Evolutionary conservation across 306 rosid species (phyloP).

Genomic region (Malus orientalis): DNA sequence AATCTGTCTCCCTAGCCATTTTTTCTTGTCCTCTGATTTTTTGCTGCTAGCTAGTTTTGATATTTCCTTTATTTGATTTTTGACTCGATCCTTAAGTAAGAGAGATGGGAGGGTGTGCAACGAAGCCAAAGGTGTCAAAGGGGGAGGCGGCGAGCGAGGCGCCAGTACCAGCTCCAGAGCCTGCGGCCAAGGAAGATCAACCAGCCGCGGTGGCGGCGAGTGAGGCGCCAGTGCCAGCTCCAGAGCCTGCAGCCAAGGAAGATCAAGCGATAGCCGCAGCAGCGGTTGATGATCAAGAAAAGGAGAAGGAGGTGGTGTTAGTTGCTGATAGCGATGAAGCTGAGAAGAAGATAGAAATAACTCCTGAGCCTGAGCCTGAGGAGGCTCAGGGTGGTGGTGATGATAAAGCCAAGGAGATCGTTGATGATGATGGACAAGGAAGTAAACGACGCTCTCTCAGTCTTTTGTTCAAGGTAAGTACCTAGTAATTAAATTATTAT

Average conservation of each 20-base stretch:
- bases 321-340: not conserved
- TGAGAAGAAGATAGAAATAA: not conserved
- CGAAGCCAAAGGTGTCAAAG: slow-evolving; percentile 46
- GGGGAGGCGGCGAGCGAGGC: not conserved
- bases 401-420: slow-evolving; percentile 17
- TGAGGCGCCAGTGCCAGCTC: slow-evolving; percentile 1
- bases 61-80: not conserved
- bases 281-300: not conserved
- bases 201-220: not conserved
- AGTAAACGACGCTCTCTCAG: slow-evolving; percentile 49
- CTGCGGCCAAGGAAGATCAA: slow-evolving; percentile 15
- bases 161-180: slow-evolving; percentile 20
- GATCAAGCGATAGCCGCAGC: not conserved
- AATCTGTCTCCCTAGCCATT: slow-evolving; percentile 1
- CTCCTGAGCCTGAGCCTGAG: not conserved
- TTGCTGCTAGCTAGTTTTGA: not conserved
- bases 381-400: not conserved
- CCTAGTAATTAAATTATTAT: not conserved
- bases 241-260: slow-evolving; percentile 25
- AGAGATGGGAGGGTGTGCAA: slow-evolving; percentile 62
- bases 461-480: slow-evolving; percentile 44
- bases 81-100: not conserved
- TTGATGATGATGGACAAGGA: slow-evolving; percentile 22
- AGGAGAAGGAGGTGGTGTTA: not conserved
- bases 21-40: not conserved